phyloP scores from a whole-genome alignment of 345 rosid species.

The Salix exigua region DNA sequence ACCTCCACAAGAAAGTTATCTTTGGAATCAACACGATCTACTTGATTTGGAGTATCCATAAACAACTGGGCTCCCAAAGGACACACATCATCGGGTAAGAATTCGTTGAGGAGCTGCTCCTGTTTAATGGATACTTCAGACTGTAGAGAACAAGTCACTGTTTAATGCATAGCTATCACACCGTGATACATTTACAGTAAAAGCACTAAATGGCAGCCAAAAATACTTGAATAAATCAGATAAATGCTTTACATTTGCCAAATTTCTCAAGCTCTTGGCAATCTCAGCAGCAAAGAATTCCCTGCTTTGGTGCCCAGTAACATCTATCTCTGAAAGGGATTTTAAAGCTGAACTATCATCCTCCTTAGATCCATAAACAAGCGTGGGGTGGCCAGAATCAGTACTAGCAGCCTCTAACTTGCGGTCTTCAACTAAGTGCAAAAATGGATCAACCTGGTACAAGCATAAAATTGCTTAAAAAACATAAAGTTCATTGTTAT shows the following conservation, averaged over 20 bases:
- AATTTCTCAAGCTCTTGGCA: constrained; percentile 56
- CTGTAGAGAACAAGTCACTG: constrained; percentile 41
- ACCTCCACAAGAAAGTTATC: constrained; percentile 39
- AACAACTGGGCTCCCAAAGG: constrained; percentile 62
- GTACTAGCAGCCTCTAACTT: constrained; percentile 57
- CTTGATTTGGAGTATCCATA: constrained; percentile 40
- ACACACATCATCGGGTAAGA: constrained; percentile 82
- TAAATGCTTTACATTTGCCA: constrained; percentile 49
- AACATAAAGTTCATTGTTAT: neutral
- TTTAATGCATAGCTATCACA: neutral
- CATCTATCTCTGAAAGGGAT: constrained; percentile 52
- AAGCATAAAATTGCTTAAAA: constrained; percentile 11
- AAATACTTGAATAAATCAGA: constrained; percentile 2
- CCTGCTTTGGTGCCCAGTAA: constrained; percentile 51
- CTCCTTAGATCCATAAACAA: constrained; percentile 61
- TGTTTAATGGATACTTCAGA: constrained; percentile 44
- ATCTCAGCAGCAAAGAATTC: constrained; percentile 66
- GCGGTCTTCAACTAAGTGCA: constrained; percentile 66
- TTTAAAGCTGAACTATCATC: constrained; percentile 61
- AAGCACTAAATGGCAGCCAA: neutral
- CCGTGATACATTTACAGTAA: neutral
- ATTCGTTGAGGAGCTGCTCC: constrained; percentile 65
- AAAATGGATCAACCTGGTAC: constrained; percentile 78
- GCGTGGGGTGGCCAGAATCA: constrained; percentile 27
- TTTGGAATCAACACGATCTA: constrained; percentile 34